Percentiles rank a stretch among this genome's conserved stretches.
Evolutionary conservation across 306 rosid species (phyloP).

Genomic region (Myrica gale): DNA sequence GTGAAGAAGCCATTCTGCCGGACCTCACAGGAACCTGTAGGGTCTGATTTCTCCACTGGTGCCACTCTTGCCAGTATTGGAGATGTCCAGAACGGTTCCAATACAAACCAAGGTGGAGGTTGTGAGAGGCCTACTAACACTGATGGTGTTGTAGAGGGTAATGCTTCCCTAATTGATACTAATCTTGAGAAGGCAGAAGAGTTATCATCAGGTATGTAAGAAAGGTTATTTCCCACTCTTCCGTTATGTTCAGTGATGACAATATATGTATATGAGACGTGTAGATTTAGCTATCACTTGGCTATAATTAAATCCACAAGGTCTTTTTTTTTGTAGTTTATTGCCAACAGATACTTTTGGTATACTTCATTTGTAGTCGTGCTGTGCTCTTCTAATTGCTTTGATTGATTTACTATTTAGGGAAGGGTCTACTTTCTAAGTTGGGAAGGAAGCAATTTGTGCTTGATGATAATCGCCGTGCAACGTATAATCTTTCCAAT

Average conservation of each 20-base stretch:
- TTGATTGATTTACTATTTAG: slow-evolving; percentile 46
- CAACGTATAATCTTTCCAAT: slow-evolving; percentile 56
- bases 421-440: slow-evolving; percentile 61
- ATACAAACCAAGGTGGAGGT: slow-evolving; percentile 50
- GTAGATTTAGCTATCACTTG: not conserved
- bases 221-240: slow-evolving; percentile 13
- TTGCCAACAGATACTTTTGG: not conserved
- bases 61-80: slow-evolving; percentile 79
- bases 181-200: slow-evolving; percentile 78
- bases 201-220: slow-evolving; percentile 58
- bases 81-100: slow-evolving; percentile 57
- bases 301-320: not conserved
- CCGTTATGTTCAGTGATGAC: not conserved
- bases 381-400: slow-evolving; percentile 29
- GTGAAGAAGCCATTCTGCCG: slow-evolving; percentile 62
- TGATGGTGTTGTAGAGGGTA: slow-evolving; percentile 68
- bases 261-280: not conserved
- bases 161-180: slow-evolving; percentile 60
- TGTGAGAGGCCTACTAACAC: slow-evolving; percentile 63
- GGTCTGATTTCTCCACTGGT: slow-evolving; percentile 89
- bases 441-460: slow-evolving; percentile 66
- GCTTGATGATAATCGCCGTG: slow-evolving; percentile 80
- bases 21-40: slow-evolving; percentile 78
- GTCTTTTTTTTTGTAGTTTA: not conserved
- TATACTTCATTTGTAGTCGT: not conserved